Evolutionary conservation across 2,329 filamentous ascomycete genomes (phyloP), one percentile per base, ranked within the genome.

Genomic region (Aphanocladium album): DNA sequence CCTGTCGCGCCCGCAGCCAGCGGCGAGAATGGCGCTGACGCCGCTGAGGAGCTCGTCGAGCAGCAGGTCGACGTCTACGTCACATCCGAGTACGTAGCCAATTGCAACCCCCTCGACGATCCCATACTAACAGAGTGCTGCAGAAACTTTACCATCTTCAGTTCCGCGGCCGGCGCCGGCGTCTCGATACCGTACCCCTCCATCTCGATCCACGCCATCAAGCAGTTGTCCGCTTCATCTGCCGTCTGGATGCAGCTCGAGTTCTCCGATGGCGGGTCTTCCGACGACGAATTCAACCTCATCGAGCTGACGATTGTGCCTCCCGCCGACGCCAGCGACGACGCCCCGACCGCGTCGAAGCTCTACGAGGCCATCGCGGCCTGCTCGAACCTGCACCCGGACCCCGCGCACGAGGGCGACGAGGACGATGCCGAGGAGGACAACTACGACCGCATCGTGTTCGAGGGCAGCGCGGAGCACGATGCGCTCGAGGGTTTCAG

Each of bases 301-400:
- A 76, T 91, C 53, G 88, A 91, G 66, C 74, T 92, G 52, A 89
- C 85, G 5, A 75, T 92, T 43, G 77, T 88, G 17, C 88, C 88
- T 2, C 74, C 67, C 19, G 45, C 71, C 5, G 60, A 61, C 25
- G 39, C 69, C 16, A 62, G 66, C 8, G 62, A 63, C n/a, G 62
- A 63, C 14, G 54, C 67, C n/a, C 67, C 66, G 58, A 33, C 63
- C 49, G 64, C 69, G 63, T 69, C 67, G 65, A 62, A 80, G 57
- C 79, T 91, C 35, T 93, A 86, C 74, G 80, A 83, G 19, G 89
- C 90, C 41, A 85, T 93, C 63, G 87, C 89, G 1, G 82, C 81
- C 23, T 93, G 90, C 74, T 89, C 89, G 3, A 88, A 93, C 68
- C 76, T 93, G 16, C 87, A 93, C 69, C 89, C 89, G 0, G 89